A percentile compares a stretch with the other conserved stretches of the same genome.
phyloP scores from a whole-genome alignment of 371 early-diverging fungal species.

The Fennellomyces sp. region DNA sequence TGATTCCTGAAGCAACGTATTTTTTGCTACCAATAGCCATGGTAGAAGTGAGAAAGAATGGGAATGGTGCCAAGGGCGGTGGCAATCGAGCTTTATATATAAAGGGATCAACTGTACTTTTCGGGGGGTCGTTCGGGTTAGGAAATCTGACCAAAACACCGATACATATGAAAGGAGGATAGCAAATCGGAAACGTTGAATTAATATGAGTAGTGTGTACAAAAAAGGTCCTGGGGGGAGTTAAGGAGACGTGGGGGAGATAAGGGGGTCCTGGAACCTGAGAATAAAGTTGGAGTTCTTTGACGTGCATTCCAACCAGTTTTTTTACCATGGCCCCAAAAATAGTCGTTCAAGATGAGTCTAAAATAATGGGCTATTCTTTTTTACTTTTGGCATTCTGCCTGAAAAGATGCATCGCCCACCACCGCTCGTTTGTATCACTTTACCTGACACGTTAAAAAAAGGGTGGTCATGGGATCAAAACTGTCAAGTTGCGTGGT shows the following conservation, averaged over 20 bases:
- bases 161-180: background rate
- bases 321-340: slow-evolving; percentile 3
- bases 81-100: slow-evolving; percentile 2
- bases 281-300: slow-evolving; percentile 1
- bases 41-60: slow-evolving; percentile 1
- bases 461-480: slow-evolving; percentile 6
- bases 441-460: background rate
- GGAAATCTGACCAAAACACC: slow-evolving; percentile 4
- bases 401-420: too few relatives aligned
- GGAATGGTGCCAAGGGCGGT: background rate
- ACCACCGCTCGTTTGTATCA: too few relatives aligned
- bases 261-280: background rate
- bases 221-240: background rate
- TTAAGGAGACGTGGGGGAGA: background rate
- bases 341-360: slow-evolving; percentile 2
- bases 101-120: background rate
- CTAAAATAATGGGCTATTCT: background rate
- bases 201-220: too few relatives aligned
- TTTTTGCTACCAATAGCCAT: slow-evolving; percentile 13
- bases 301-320: slow-evolving; percentile 11
- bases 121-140: background rate
- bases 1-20: slow-evolving; percentile 15
- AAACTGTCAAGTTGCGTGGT: slow-evolving; percentile 1
- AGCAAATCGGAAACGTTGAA: slow-evolving; percentile 1
- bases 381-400: background rate